Conservation (phyloP, 202 grass and related monocot species). For the Hordeum pubiflorum region DNA sequence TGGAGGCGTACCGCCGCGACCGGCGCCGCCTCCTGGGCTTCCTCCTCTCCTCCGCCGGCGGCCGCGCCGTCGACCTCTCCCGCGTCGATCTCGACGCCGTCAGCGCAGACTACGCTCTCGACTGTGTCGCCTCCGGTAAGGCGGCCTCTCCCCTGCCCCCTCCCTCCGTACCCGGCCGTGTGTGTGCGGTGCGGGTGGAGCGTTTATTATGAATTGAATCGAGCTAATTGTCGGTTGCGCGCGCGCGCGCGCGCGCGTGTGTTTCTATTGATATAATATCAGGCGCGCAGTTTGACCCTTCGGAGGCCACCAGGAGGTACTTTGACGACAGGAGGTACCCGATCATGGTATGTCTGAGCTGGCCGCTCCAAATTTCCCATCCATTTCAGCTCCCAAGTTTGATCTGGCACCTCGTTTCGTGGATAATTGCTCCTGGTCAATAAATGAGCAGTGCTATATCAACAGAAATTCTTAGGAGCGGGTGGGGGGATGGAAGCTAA, state of each 20-base stretch:
- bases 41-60: constrained; percentile 48
- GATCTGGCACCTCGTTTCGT: neutral
- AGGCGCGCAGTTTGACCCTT: constrained; percentile 58
- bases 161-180: neutral
- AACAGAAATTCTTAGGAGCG: neutral
- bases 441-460: neutral
- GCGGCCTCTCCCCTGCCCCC: neutral
- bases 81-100: constrained; percentile 65
- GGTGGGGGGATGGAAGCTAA: neutral
- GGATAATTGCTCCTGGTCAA: neutral
- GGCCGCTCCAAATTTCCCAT: neutral
- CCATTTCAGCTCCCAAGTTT: constrained; percentile 6
- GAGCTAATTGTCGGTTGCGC: neutral
- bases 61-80: constrained; percentile 47
- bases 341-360: constrained; percentile 44
- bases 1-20: constrained; percentile 58
- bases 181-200: neutral
- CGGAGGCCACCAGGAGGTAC: constrained; percentile 68
- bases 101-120: constrained; percentile 67
- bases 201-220: neutral
- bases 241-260: too few species aligned
- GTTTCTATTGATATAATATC: constrained; percentile 2
- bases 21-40: constrained; percentile 70
- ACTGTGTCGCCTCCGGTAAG: constrained; percentile 65
- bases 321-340: constrained; percentile 66